Base-by-base conservation (phyloP, 257 asterid genomes). In the Solanum sparsipilum region DNA sequence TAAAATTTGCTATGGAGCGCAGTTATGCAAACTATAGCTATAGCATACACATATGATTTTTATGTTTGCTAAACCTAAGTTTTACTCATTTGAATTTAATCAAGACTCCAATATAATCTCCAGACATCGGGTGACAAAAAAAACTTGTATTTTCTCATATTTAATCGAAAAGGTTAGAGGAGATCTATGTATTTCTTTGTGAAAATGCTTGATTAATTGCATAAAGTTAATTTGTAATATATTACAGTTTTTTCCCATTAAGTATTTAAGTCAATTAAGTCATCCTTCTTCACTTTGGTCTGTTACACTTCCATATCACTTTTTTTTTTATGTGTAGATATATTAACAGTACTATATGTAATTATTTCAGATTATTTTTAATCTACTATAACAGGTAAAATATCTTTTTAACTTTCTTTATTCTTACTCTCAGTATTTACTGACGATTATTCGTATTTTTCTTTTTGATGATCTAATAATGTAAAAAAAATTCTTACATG, bases 1-100 rank as follows among this genome's bases (percentile, higher is more conserved):
- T 46, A 46, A 46, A 46, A 46, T 46, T 46, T 46, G 56, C 0
- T 46, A 4, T 46, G 18, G 56, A 0, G 0, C 0, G 6, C 56
- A 44, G 5, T 44, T 44, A 46, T 13, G 6, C 56, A 13, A 46
- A 46, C 56, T 46, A 46, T 46, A 46, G 6, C 0, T 46, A 46
- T 46, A 4, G 0, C 6, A 13, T 46, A 46, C 18, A 46, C 0
- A 46, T 46, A 46, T 46, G 18, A 13, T 13, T 46, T 46, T 46
- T 46, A 46, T 46, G 18, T 46, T 46, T 13, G 18, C 6, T 46
- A 46, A 46, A 46, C 56, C 56, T 46, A 13, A 46, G 13, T 13
- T 46, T 46, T 46, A 46, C 56, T 46, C 18, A 48, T 48, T 13
- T 48, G 8, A 15, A 15, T 48, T 48, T 48, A 48, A 48, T 48